phyloP scores from a whole-genome alignment of 202 grass and related monocot genomes.

The Zizania palustris region DNA sequence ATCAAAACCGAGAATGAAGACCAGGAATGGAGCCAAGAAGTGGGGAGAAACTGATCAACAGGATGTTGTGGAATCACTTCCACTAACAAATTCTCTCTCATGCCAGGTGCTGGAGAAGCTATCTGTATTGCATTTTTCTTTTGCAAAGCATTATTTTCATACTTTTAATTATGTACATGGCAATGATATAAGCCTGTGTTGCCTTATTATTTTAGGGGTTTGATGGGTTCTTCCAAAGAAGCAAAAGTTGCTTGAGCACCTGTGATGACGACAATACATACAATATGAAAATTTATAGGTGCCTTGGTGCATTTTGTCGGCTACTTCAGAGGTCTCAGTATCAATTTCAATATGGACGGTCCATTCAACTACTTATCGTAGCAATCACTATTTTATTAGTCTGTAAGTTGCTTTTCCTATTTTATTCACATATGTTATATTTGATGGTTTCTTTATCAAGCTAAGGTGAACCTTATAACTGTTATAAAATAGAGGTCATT shows the following conservation, averaged over 20 bases:
- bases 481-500: not conserved
- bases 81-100: conserved; percentile 42
- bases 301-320: conserved; percentile 55
- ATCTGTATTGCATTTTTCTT: conserved; percentile 8
- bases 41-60: conserved; percentile 28
- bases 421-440: conserved; percentile 1
- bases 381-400: conserved; percentile 40
- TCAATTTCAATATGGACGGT: conserved; percentile 56
- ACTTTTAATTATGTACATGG: not conserved
- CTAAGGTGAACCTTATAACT: not conserved
- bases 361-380: conserved; percentile 33
- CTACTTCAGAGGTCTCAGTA: conserved; percentile 61
- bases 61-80: conserved; percentile 35
- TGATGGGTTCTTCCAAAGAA: conserved; percentile 49
- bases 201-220: conserved; percentile 8
- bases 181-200: not conserved
- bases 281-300: conserved; percentile 57
- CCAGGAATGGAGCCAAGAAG: conserved; percentile 48
- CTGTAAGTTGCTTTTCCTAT: conserved; percentile 43
- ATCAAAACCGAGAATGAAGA: conserved; percentile 47
- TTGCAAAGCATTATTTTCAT: conserved; percentile 3
- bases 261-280: conserved; percentile 46
- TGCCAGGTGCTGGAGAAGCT: conserved; percentile 38
- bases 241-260: conserved; percentile 46
- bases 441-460: conserved; percentile 13